Base-by-base conservation (phyloP, 345 rosid species). In the Kandelia obovata region DNA sequence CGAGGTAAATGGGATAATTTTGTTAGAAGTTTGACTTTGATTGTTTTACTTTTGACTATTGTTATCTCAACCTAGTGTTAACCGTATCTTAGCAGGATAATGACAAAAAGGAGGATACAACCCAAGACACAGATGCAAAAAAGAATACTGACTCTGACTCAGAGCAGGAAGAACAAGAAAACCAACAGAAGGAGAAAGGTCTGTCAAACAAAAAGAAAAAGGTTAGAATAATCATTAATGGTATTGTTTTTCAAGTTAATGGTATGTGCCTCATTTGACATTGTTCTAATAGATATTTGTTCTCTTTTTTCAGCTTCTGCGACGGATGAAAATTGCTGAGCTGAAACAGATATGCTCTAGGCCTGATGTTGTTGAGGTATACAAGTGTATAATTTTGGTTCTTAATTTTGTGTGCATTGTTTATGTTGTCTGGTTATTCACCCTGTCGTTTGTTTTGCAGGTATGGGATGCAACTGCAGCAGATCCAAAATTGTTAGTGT, bases 401-500 rank as follows among this genome's bases (percentile, higher is more conserved):
- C 52, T 43, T 58, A 10, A 9, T 25, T 47, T 31, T 7, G 5
- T 4, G 6, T 27, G n/a, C 2, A 9, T 32, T 0, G 52, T 39
- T 43, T 7, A 6, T 25, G 47, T 1, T 11, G 16, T 10, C 47
- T 23, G 28, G 52, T 39, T 6, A 15, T 5, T 9, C 4, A 47
- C 25, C 53, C 25, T 7, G 58, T 46, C 69, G 23, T 67, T 58
- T 47, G n/a, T n/a, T 53, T 77, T 72, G 65, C 74, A 96, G 99
- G 96, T 96, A 51, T 96, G 99, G 99, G 99, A 96, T 77, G 98
- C 98, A n/a, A 96, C 97, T 73, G 73, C 99, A 20, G 91, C 96
- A 49, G 99, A 96, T 71, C 98, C 99, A 3, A 96, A 92, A 86
- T 71, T 96, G 86, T 84, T 96, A 73, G 99, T 96, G 61, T 96